Percentiles rank a stretch among this genome's conserved stretches.
Evolutionary conservation across 257 asterid genomes (phyloP).

Genomic region (Capsicum rhomboideum): DNA sequence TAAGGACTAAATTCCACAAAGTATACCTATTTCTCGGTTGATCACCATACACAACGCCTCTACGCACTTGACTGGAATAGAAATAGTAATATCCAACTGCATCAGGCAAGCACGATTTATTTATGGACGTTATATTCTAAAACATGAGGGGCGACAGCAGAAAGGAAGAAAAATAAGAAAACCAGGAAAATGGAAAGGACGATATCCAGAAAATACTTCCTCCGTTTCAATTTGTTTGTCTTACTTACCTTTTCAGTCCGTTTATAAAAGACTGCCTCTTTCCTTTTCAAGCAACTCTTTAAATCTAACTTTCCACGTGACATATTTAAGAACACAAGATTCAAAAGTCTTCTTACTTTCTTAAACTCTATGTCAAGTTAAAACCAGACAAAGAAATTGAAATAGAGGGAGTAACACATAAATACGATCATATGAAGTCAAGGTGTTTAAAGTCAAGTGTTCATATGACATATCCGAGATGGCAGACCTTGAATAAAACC

Average conservation of each 20-base stretch:
- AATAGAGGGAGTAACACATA: neutral
- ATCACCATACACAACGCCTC: conserved; percentile 85
- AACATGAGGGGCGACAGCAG: neutral
- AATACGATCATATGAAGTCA: neutral
- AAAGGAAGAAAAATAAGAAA: neutral
- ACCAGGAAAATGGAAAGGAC: neutral
- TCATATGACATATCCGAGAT: neutral
- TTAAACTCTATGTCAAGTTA: too few species aligned
- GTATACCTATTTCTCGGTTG: conserved; percentile 86
- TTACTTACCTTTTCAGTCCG: too few species aligned
- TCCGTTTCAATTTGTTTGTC: too few species aligned
- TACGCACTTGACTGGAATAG: conserved; percentile 58
- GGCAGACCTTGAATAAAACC: conserved; percentile 89
- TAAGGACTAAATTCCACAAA: neutral
- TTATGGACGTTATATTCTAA: conserved; percentile 1
- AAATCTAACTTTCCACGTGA: too few species aligned
- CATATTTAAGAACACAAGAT: too few species aligned
- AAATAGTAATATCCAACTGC: conserved; percentile 93
- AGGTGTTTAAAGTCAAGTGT: neutral
- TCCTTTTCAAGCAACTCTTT: too few species aligned
- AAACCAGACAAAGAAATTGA: too few species aligned
- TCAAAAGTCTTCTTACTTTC: too few species aligned
- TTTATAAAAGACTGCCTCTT: too few species aligned
- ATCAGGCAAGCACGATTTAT: conserved; percentile 7
- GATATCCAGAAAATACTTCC: neutral